A percentile compares a stretch with the other conserved stretches of the same genome.
Evolutionary conservation across 1,284 basidiomycete genomes (phyloP).

Genomic region (Caloboletus firmus): DNA sequence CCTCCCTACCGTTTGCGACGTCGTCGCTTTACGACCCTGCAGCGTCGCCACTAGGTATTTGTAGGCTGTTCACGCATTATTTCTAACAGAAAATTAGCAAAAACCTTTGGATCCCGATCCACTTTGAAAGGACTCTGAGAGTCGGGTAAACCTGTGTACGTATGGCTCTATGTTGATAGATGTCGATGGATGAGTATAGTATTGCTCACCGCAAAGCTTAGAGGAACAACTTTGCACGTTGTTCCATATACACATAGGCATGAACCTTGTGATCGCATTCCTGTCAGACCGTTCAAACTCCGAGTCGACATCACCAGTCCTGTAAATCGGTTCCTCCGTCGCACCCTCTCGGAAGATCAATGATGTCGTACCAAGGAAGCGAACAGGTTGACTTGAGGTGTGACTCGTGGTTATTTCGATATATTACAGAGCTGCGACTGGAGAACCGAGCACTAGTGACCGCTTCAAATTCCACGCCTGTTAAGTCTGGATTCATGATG

Average conservation of each 20-base stretch:
- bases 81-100: no score
- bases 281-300: background rate
- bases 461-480: background rate
- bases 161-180: background rate
- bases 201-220: background rate
- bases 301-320: background rate
- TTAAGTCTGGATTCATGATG: background rate
- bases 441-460: background rate
- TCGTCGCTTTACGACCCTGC: background rate
- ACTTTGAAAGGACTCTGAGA: no score
- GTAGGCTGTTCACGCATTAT: background rate
- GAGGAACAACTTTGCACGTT: background rate
- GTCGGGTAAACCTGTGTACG: no score
- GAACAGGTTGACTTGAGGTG: background rate
- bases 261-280: background rate
- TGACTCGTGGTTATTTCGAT: background rate
- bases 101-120: no score
- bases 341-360: background rate
- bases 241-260: background rate
- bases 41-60: no score
- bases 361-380: background rate
- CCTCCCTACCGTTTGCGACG: background rate
- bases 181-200: background rate
- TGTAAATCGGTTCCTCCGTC: background rate
- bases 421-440: background rate